A percentile compares a stretch with the other conserved stretches of the same genome.
These are phyloP conservation scores for Pythium aquatile DNA, from an alignment of 352 stramenopile species.

Conservation along the genomic window DNA sequence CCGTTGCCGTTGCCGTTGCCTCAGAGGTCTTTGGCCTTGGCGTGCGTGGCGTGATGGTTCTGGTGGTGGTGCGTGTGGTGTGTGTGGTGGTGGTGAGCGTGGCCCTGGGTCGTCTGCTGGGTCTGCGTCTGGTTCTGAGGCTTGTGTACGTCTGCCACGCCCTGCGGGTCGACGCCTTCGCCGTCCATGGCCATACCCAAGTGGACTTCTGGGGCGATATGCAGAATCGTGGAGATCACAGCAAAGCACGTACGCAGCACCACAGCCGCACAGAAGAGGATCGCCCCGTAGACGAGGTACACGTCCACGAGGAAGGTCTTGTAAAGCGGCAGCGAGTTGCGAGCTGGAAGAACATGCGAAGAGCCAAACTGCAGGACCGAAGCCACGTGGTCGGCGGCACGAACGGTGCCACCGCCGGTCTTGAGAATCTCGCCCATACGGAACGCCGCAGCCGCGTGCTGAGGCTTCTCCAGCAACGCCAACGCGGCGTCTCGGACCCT, in stretches of 20 bases:
- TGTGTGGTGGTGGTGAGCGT: conserved; percentile 11
- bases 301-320: conserved; percentile 86
- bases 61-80: conserved; percentile 17
- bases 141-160: conserved; percentile 17
- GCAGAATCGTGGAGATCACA: conserved; percentile 63
- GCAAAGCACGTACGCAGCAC: conserved; percentile 79
- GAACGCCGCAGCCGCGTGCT: conserved; percentile 39
- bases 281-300: conserved; percentile 80
- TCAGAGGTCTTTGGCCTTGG: conserved; percentile 24
- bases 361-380: conserved; percentile 55
- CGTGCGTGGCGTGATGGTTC: conserved; percentile 5
- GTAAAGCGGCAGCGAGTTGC: conserved; percentile 69
- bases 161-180: conserved; percentile 9
- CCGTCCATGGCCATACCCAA: conserved; percentile 27
- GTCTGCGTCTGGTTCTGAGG: conserved; percentile 2
- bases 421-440: conserved; percentile 59
- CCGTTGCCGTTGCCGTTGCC: neutral
- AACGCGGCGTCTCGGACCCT: conserved; percentile 35
- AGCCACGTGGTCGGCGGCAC: conserved; percentile 55
- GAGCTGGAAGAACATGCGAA: conserved; percentile 46
- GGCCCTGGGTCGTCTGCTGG: neutral
- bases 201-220: conserved; percentile 34
- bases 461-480: conserved; percentile 37
- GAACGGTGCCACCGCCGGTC: conserved; percentile 49
- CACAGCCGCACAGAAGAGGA: conserved; percentile 81